Evolutionary conservation across 768 basidiomycete species (phyloP).

Genomic region (Gautieria morchelliformis): DNA sequence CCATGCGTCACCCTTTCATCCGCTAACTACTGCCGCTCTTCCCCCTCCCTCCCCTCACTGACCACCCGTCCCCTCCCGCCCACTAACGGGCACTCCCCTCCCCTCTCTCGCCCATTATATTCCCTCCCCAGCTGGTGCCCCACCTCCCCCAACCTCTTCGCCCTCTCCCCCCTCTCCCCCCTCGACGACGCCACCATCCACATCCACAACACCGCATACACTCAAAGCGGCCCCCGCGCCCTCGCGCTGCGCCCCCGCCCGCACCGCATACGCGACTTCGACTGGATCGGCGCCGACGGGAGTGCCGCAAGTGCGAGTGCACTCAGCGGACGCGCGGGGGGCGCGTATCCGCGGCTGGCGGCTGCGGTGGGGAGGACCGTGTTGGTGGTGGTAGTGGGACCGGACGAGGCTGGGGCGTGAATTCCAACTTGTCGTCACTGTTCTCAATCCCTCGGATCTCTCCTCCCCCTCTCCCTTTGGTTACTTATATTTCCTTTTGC

Average conservation of each 20-base stretch:
- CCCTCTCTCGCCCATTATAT: too few relatives aligned
- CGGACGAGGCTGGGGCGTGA: background rate
- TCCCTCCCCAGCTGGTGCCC: constrained; percentile 57
- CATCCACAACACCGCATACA: constrained; percentile 56
- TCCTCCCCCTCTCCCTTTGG: too few relatives aligned
- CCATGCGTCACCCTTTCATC: background rate
- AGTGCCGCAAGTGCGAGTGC: constrained; percentile 26
- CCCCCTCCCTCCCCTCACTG: background rate
- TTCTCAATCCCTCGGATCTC: too few relatives aligned
- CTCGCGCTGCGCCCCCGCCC: constrained; percentile 53
- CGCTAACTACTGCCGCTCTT: background rate
- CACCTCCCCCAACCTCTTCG: constrained; percentile 69
- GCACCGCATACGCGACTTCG: constrained; percentile 62
- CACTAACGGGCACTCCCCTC: too few relatives aligned
- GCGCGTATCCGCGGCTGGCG: constrained; percentile 49
- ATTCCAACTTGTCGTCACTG: too few relatives aligned
- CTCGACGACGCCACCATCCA: constrained; percentile 57
- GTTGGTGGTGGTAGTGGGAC: constrained; percentile 24
- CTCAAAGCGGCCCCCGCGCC: constrained; percentile 52
- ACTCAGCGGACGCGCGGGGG: too few relatives aligned
- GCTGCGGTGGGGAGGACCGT: constrained; percentile 55
- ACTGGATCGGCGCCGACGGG: constrained; percentile 39
- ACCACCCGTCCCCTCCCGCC: background rate
- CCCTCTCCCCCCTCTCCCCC: constrained; percentile 54
- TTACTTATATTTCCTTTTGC: too few relatives aligned